A percentile compares a stretch with the other conserved stretches of the same genome.
Evolutionary conservation across 805 yeast genomes (phyloP).

Genomic region (Ogataea salicorniae): DNA sequence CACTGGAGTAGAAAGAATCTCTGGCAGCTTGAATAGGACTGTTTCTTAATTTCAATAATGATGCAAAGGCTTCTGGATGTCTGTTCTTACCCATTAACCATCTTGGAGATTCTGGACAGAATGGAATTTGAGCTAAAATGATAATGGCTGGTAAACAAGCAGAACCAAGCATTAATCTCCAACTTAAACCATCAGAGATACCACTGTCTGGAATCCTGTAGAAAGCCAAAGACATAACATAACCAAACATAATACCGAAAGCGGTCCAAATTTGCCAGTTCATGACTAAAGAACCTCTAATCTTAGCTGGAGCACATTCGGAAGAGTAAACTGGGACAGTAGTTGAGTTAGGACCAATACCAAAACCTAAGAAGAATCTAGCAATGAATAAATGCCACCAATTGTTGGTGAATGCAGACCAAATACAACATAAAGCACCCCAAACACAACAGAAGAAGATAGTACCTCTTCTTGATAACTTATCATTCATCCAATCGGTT

Average conservation of each 20-base stretch:
- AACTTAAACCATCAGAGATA: conserved; percentile 48
- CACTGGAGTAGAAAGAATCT: conserved; percentile 65
- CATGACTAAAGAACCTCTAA: conserved; percentile 67
- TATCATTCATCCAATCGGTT: conserved; percentile 53
- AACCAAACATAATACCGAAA: conserved; percentile 69
- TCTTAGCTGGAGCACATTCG: conserved; percentile 56
- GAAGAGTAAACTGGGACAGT: conserved; percentile 69
- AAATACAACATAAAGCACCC: conserved; percentile 57
- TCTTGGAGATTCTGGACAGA: conserved; percentile 71
- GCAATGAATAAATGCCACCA: conserved; percentile 71
- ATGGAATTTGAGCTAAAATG: conserved; percentile 56
- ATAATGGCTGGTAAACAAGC: conserved; percentile 64
- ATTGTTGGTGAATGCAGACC: conserved; percentile 61
- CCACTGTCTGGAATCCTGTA: conserved; percentile 45
- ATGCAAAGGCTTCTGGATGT: conserved; percentile 51
- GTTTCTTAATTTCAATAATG: conserved; percentile 45
- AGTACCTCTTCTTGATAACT: conserved; percentile 59
- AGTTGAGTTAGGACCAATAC: conserved; percentile 67
- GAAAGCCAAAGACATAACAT: conserved; percentile 59
- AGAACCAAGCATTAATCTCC: conserved; percentile 69
- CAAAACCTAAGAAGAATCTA: conserved; percentile 59
- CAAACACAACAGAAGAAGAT: conserved; percentile 59
- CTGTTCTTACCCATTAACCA: conserved; percentile 72
- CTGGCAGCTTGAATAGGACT: conserved; percentile 60
- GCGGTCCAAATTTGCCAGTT: conserved; percentile 75